Evolutionary conservation across 805 yeast genomes (phyloP).

Genomic region (Isabelozyma rhagii): DNA sequence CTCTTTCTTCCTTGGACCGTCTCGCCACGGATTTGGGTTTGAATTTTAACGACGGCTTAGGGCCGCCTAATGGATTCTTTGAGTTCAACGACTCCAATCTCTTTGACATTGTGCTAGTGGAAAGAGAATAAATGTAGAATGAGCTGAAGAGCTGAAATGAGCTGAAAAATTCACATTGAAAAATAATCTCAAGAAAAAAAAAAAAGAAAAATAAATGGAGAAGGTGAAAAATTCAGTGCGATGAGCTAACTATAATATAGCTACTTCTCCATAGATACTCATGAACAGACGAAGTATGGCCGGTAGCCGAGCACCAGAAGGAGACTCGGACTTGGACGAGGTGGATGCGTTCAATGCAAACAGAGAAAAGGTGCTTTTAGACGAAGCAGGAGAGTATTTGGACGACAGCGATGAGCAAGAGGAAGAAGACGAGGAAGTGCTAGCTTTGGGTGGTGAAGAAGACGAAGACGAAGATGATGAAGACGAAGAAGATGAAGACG

Average conservation of each 20-base stretch:
- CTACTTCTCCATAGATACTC: neutral
- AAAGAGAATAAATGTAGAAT: neutral
- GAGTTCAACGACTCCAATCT: slow-evolving; percentile 40
- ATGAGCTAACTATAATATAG: neutral
- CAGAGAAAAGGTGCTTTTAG: slow-evolving; percentile 54
- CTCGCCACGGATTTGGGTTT: slow-evolving; percentile 87
- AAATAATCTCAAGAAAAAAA: neutral
- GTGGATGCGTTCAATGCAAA: slow-evolving; percentile 66
- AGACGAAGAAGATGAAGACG: slow-evolving; percentile 33
- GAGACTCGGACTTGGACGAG: slow-evolving; percentile 52
- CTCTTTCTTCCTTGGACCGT: slow-evolving; percentile 80
- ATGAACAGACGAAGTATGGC: slow-evolving; percentile 18
- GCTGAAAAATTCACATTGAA: neutral
- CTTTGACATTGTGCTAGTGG: slow-evolving; percentile 28
- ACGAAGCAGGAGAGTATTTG: slow-evolving; percentile 50
- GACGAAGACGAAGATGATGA: slow-evolving; percentile 33
- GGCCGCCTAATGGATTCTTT: slow-evolving; percentile 18
- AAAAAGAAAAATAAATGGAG: neutral
- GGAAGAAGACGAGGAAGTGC: slow-evolving; percentile 32
- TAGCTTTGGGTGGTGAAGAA: neutral
- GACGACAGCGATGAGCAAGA: slow-evolving; percentile 48
- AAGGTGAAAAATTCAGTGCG: neutral
- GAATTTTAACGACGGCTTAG: slow-evolving; percentile 64
- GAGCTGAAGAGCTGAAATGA: too few species aligned
- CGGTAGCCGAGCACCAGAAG: slow-evolving; percentile 6